These are phyloP conservation scores for Fulvia fulva DNA, from an alignment of 2,329 filamentous ascomycete genomes.

Conservation along the genomic window DNA sequence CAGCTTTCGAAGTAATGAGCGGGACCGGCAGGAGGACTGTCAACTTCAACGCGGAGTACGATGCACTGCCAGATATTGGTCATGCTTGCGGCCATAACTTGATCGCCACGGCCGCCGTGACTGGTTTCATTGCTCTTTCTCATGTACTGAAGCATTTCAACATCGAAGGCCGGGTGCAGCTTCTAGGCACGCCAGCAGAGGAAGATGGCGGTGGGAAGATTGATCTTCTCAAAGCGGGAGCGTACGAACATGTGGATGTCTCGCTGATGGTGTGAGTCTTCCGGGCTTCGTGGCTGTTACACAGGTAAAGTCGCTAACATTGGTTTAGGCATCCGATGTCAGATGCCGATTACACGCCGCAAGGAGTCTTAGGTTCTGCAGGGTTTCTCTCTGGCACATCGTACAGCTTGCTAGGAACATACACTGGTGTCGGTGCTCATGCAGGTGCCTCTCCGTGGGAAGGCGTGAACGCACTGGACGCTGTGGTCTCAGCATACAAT, in stretches of 20 bases:
- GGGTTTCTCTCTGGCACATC: constrained; percentile 3
- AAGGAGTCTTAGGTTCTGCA: constrained; percentile 1
- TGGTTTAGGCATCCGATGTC: constrained; percentile 6
- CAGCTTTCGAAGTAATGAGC: constrained; percentile 48
- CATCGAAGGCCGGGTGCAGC: constrained; percentile 29
- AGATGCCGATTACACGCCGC: constrained; percentile 1
- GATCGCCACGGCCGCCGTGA: constrained; percentile 2
- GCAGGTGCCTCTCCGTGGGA: constrained; percentile 10
- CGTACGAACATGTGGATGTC: not conserved
- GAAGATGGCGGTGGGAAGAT: constrained; percentile 11
- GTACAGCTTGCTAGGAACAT: not conserved
- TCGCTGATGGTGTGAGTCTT: constrained; percentile 3
- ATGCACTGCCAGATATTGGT: constrained; percentile 35
- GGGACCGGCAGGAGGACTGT: constrained; percentile 38
- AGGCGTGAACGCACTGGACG: constrained; percentile 11
- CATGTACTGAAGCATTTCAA: constrained; percentile 23
- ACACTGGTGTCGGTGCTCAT: constrained; percentile 7
- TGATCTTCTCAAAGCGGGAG: constrained; percentile 5
- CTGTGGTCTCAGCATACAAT: constrained; percentile 6
- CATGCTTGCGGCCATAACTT: constrained; percentile 41
- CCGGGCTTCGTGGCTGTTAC: too few relatives aligned
- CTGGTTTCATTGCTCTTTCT: constrained; percentile 17
- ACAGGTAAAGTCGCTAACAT: too few relatives aligned
- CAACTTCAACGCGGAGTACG: constrained; percentile 42
- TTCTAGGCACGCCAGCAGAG: constrained; percentile 39